Conservation (phyloP, 495 filamentous ascomycete genomes). For the Hypoxylon fuscum region DNA sequence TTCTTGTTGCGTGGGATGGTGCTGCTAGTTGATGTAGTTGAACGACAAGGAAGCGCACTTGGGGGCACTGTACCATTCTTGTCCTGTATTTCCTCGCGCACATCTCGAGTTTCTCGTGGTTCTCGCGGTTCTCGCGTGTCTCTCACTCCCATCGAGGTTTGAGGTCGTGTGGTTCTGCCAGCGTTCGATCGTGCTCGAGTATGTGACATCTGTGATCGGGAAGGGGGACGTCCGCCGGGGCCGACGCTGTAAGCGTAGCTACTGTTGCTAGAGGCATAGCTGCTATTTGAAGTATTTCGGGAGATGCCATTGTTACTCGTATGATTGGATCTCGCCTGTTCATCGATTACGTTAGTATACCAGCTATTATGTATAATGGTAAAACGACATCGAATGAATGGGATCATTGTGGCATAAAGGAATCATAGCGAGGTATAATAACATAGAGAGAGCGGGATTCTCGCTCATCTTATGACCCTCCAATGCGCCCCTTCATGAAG, state of each 20-base stretch:
- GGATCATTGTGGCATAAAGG: not conserved
- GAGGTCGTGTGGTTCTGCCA: constrained; percentile 57
- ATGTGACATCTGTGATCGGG: constrained; percentile 56
- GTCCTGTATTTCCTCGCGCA: constrained; percentile 49
- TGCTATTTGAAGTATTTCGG: constrained; percentile 55
- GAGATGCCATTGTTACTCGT: constrained; percentile 46
- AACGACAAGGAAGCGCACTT: constrained; percentile 22
- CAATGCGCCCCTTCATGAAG: constrained; percentile 11
- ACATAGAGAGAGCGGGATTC: not conserved
- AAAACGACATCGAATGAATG: constrained; percentile 4
- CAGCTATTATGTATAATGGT: not conserved
- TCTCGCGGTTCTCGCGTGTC: too few species aligned
- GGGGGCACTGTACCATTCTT: constrained; percentile 73
- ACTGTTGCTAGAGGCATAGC: constrained; percentile 62
- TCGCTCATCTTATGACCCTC: not conserved
- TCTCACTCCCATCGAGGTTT: constrained; percentile 71
- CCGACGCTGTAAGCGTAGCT: constrained; percentile 67
- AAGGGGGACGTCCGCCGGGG: constrained; percentile 58
- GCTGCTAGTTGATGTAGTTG: constrained; percentile 38
- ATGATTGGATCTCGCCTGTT: constrained; percentile 29
- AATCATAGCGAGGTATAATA: not conserved
- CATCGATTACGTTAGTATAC: constrained; percentile 17
- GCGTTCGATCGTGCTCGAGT: constrained; percentile 55
- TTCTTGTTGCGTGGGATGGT: constrained; percentile 31
- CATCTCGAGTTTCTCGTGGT: too few species aligned